Evolutionary conservation across 768 basidiomycete genomes (phyloP).

Genomic region (Phlebiopsis gigantea): DNA sequence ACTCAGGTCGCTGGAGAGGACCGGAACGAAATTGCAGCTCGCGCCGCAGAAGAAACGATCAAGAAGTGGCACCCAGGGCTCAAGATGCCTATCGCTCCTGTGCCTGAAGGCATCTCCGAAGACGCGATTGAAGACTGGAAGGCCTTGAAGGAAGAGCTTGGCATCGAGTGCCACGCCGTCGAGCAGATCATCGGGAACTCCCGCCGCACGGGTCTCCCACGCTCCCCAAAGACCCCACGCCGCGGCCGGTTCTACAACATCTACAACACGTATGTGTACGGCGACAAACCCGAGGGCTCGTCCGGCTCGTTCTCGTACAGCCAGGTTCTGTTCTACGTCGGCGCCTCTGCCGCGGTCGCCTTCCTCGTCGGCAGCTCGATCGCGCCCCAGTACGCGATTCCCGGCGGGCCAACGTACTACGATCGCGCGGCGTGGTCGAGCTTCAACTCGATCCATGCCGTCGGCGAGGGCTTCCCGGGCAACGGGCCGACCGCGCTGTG

Average conservation of each 20-base stretch:
- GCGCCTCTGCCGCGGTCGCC: slow-evolving; percentile 57
- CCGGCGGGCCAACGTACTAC: slow-evolving; percentile 67
- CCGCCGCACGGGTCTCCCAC: slow-evolving; percentile 28
- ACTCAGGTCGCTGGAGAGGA: slow-evolving; percentile 45
- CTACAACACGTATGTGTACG: slow-evolving; percentile 69
- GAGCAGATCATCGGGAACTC: slow-evolving; percentile 60
- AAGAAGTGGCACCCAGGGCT: slow-evolving; percentile 70
- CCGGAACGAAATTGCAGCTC: slow-evolving; percentile 39
- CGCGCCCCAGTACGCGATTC: slow-evolving; percentile 49
- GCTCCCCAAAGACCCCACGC: slow-evolving; percentile 18
- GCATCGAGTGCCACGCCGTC: slow-evolving; percentile 70
- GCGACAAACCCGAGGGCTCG: slow-evolving; percentile 26
- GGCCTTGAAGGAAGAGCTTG: slow-evolving; percentile 72
- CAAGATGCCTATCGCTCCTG: slow-evolving; percentile 36
- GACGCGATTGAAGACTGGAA: slow-evolving; percentile 75
- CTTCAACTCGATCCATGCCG: slow-evolving; percentile 67
- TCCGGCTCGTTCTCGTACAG: slow-evolving; percentile 28
- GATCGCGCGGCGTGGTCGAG: slow-evolving; percentile 77
- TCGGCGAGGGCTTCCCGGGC: slow-evolving; percentile 60
- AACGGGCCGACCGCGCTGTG: slow-evolving; percentile 58
- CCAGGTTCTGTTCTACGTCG: slow-evolving; percentile 54
- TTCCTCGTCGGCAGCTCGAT: slow-evolving; percentile 57
- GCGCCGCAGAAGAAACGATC: slow-evolving; percentile 51
- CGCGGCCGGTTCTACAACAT: slow-evolving; percentile 72
- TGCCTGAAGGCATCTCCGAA: slow-evolving; percentile 52